These are phyloP conservation scores for Eucalyptus marginata DNA, from an alignment of 345 rosid genomes.

Conservation along the genomic window DNA sequence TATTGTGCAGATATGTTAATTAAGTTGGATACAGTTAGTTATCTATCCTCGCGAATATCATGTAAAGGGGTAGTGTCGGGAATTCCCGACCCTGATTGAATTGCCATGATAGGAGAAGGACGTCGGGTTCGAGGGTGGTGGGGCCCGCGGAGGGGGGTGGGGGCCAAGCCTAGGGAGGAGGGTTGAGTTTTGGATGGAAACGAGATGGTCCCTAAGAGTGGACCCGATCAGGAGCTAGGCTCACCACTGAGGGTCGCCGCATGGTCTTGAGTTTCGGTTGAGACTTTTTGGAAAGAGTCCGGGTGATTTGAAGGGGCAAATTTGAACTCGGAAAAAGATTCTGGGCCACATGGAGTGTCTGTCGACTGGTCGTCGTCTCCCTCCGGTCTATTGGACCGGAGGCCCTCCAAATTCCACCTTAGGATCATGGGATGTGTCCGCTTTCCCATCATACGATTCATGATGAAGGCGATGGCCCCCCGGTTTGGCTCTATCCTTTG, in stretches of 20 bases:
- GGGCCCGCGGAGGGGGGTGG: neutral
- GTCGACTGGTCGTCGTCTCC: neutral
- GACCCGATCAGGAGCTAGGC: neutral
- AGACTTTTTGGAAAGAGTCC: neutral
- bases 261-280: neutral
- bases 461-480: neutral
- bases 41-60: neutral
- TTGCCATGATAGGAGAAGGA: neutral
- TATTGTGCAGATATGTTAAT: neutral
- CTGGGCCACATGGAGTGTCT: constrained; percentile 3
- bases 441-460: neutral
- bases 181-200: neutral
- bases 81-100: neutral
- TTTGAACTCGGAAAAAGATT: neutral
- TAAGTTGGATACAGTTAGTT: neutral
- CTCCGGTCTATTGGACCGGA: neutral
- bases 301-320: neutral
- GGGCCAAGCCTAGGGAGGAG: neutral
- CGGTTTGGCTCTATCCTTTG: neutral
- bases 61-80: neutral
- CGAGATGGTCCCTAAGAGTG: neutral
- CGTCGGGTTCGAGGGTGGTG: neutral
- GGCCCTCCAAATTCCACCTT: neutral
- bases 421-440: neutral
- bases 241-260: constrained; percentile 39